phyloP scores from a whole-genome alignment of 768 basidiomycete species.

The Suillus cothurnatus region DNA sequence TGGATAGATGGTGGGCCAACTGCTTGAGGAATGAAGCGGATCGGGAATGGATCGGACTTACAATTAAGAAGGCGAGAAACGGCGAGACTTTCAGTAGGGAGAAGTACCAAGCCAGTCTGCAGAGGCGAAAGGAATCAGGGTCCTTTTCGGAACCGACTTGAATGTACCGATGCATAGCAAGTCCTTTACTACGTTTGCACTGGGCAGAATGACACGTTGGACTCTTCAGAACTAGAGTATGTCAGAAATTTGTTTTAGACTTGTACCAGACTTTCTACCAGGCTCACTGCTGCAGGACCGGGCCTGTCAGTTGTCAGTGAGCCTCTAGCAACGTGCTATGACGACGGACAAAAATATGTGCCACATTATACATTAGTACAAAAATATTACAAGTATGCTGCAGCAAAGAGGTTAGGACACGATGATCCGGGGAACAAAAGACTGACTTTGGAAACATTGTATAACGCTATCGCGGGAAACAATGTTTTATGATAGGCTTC shows the following conservation, averaged over 20 bases:
- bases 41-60: constrained; percentile 52
- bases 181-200: neutral
- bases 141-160: constrained; percentile 25
- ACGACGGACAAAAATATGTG: constrained; percentile 3
- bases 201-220: neutral
- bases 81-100: constrained; percentile 55
- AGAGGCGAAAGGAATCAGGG: constrained; percentile 41
- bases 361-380: neutral
- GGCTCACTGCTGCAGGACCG: neutral
- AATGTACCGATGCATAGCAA: neutral
- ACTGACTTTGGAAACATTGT: neutral
- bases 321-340: neutral
- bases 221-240: neutral
- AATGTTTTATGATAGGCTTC: constrained; percentile 32
- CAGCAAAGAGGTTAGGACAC: neutral
- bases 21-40: constrained; percentile 67
- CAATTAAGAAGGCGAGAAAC: constrained; percentile 52
- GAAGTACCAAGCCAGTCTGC: constrained; percentile 54
- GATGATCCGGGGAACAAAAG: constrained; percentile 2
- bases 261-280: neutral
- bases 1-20: constrained; percentile 81
- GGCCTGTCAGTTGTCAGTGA: neutral
- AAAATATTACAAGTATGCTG: constrained; percentile 8
- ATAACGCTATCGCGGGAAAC: neutral
- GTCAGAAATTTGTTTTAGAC: neutral